Conservation (phyloP, 2,329 filamentous ascomycete species). For the Pochonia chlamydosporia region DNA sequence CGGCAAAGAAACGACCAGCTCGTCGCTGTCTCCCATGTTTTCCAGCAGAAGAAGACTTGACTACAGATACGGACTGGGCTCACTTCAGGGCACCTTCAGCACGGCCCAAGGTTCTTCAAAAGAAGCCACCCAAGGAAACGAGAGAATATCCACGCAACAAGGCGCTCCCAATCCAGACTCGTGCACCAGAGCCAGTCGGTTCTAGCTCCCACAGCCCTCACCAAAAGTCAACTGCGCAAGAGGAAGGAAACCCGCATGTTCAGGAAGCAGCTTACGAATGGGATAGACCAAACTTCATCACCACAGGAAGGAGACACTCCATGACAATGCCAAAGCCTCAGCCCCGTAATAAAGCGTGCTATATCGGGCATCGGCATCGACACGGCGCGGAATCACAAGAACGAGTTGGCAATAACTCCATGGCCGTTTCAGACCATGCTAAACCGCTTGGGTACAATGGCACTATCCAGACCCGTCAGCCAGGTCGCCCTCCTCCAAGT, state of each 20-base stretch:
- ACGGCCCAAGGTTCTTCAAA: not conserved
- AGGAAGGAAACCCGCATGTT: not conserved
- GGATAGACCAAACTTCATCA: conserved; percentile 10
- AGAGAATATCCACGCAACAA: conserved; percentile 1
- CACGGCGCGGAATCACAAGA: not conserved
- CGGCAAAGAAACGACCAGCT: conserved; percentile 10
- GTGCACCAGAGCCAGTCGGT: not conserved
- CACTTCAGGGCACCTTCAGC: conserved; percentile 13
- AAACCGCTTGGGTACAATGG: not conserved
- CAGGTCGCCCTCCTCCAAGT: not conserved
- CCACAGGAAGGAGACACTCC: conserved; percentile 8
- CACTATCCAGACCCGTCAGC: not conserved
- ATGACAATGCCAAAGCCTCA: conserved; percentile 8
- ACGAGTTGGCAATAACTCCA: not conserved
- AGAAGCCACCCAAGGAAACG: not conserved
- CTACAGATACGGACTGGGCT: conserved; percentile 18
- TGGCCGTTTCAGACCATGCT: not conserved
- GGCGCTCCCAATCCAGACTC: not conserved
- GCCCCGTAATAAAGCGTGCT: not conserved
- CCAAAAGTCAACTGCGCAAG: not conserved
- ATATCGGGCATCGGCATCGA: not conserved
- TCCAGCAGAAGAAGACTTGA: conserved; percentile 15
- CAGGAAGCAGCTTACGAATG: not conserved
- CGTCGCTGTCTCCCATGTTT: conserved; percentile 25
- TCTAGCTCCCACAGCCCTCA: conserved; percentile 8